Evolutionary conservation across 305 asterid species (phyloP), one percentile per base, ranked within the genome.

Genomic region (Plantago rigida): DNA sequence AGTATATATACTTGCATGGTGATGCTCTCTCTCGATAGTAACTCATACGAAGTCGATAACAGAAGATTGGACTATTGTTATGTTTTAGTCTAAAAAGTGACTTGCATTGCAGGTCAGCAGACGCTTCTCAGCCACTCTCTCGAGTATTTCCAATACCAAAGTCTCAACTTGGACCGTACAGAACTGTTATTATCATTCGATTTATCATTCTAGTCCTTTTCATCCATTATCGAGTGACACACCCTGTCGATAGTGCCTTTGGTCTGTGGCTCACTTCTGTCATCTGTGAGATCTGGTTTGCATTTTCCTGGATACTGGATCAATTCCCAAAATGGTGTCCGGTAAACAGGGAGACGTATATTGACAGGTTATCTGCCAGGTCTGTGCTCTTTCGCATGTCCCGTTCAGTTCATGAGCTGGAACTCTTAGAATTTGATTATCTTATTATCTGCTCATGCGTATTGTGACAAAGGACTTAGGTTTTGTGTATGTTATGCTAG

Each of bases 321-420:
- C 99, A 93, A 82, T 93, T 93, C 81, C 99, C 97, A 24, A 93
- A 93, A 69, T 89, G 99, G 97, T 79, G 72, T 28, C 99, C 99
- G 2, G 67, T 89, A 13, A 89, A 89, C 77, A 64, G 99, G 52
- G 86, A 74, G 36, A 89, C 99, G 41, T 89, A 68, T 61, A 69
- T 74, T 13, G 95, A 93, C 77, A 73, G 89, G 60, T 73, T 93
- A 58, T 93, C 99, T 3, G 89, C 94, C 46, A 81, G 97, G 99
- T 91, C 26, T 17, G 62, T 44, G 31, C 39, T 50, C 60, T 47
- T 13, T n/a, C 14, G 24, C 36, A 17, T 22, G 3, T 12, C 6
- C 13, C 19, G 0, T 53, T 10, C 5, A 53, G 12, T 26, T 51
- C n/a, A 5, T 29, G 15, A 13, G 44, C 28, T 36, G 6, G 39